Conservation (phyloP, 371 early-diverging fungal species). For the Rhizopus sp. region DNA sequence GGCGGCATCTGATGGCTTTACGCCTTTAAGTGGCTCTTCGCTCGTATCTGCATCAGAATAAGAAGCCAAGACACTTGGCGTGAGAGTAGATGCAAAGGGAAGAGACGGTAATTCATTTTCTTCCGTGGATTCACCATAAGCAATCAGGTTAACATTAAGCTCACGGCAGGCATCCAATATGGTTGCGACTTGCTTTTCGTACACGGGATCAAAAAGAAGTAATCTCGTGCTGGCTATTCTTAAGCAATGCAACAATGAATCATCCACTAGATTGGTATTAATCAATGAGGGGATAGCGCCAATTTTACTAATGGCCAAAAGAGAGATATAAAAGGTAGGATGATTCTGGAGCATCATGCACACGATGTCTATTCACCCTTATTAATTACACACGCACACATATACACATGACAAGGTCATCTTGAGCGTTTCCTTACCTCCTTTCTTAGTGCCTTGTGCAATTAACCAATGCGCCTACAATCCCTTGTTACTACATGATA, state of each 20-base stretch:
- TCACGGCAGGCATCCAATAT: slow-evolving; percentile 8
- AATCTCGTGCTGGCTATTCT: slow-evolving; percentile 26
- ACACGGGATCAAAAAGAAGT: slow-evolving; percentile 33
- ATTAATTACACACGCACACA: background rate
- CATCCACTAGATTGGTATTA: slow-evolving; percentile 33
- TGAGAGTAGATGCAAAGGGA: slow-evolving; percentile 30
- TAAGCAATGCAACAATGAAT: slow-evolving; percentile 32
- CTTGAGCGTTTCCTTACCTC: slow-evolving; percentile 11
- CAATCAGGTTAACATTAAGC: slow-evolving; percentile 9
- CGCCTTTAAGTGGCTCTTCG: slow-evolving; percentile 31
- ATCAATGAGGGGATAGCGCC: slow-evolving; percentile 33
- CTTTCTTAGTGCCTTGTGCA: slow-evolving; percentile 16
- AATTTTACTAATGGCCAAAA: slow-evolving; percentile 33
- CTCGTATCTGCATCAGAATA: slow-evolving; percentile 35
- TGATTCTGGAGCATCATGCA: slow-evolving; percentile 35
- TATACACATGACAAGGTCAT: background rate
- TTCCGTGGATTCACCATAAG: slow-evolving; percentile 34
- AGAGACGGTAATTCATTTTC: slow-evolving; percentile 22
- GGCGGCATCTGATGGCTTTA: slow-evolving; percentile 35
- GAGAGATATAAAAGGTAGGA: slow-evolving; percentile 28
- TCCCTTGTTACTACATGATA: background rate
- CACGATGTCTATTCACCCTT: slow-evolving; percentile 20
- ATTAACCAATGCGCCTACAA: slow-evolving; percentile 30
- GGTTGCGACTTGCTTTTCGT: slow-evolving; percentile 16
- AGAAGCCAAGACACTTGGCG: slow-evolving; percentile 22